Percentiles rank a stretch among this genome's conserved stretches.
phyloP scores from a whole-genome alignment of 306 rosid species.

The Purshia tridentata region DNA sequence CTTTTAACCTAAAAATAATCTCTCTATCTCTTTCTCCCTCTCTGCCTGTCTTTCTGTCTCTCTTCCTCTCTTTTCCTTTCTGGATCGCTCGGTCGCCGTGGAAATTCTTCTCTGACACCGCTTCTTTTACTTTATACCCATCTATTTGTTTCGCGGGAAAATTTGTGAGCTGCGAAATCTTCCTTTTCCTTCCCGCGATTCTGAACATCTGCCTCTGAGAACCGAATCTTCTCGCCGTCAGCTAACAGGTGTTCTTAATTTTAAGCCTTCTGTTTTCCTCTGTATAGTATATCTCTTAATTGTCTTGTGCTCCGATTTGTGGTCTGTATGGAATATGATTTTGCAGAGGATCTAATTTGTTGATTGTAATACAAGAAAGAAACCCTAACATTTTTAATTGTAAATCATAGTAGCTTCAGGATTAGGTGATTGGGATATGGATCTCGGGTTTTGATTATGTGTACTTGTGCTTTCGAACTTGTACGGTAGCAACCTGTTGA shows the following conservation, averaged over 20 bases:
- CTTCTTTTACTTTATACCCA: slow-evolving; percentile 8
- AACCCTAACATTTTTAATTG: slow-evolving; percentile 10
- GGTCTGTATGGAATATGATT: neutral
- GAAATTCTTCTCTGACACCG: slow-evolving; percentile 27
- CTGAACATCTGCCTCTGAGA: slow-evolving; percentile 16
- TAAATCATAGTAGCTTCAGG: neutral
- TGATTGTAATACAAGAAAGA: slow-evolving; percentile 9
- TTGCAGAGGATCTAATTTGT: neutral
- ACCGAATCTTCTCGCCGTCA: slow-evolving; percentile 44
- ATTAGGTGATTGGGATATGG: slow-evolving; percentile 18
- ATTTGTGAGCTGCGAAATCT: slow-evolving; percentile 16
- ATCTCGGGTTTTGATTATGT: slow-evolving; percentile 26
- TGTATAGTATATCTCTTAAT: neutral
- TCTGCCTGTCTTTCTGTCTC: neutral
- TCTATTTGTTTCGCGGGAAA: slow-evolving; percentile 25
- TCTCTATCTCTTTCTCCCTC: neutral
- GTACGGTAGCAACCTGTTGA: neutral
- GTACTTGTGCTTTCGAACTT: neutral
- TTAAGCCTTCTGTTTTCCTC: neutral
- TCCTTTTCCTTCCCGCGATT: slow-evolving; percentile 9
- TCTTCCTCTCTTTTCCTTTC: neutral
- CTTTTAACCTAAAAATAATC: slow-evolving; percentile 9
- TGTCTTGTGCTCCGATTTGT: neutral
- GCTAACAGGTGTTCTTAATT: slow-evolving; percentile 32
- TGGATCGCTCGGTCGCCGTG: slow-evolving; percentile 32